Base-by-base conservation (phyloP, 306 rosid species). In the Coriaria nepalensis region DNA sequence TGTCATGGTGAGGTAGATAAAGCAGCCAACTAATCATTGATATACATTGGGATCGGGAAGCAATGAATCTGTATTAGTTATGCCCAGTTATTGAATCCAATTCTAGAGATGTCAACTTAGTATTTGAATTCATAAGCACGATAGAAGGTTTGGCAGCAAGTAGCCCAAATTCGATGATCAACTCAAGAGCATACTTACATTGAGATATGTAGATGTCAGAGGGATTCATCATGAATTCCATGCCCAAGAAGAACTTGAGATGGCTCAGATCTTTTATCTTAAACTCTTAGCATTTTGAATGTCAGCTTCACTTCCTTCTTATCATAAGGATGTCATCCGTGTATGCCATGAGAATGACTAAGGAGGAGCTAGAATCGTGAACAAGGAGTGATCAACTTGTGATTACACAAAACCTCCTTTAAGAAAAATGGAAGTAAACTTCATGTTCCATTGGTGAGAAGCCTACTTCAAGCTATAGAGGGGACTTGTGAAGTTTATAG, bases 381-480 rank as follows among this genome's bases (percentile, higher is more conserved):
- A n/a, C n/a, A n/a, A n/a, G n/a, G n/a, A n/a, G n/a, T n/a, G n/a
- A n/a, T n/a, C n/a, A n/a, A n/a, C n/a, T n/a, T n/a, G n/a, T n/a
- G n/a, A n/a, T n/a, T n/a, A n/a, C n/a, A n/a, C n/a, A n/a, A n/a
- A n/a, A n/a, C n/a, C n/a, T n/a, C n/a, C n/a, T n/a, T n/a, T n/a
- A n/a, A 9, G 33, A 6, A 0, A n/a, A 13, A 6, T 0, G 34
- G 44, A 50, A n/a, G n/a, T n/a, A n/a, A n/a, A n/a, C n/a, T n/a
- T n/a, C n/a, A n/a, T n/a, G n/a, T n/a, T n/a, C 60, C 38, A 45
- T 7, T 49, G 49, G 1, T 48, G n/a, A 11, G 43, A 45, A 3
- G 52, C 58, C 33, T 51, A 39, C 20, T 43, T 43, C 2, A 61
- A 29, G 6, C 52, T 47, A 37, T 62, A 62, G 0, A 50, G 11